Conservation (phyloP, 148 eudicot species). For the Hydrangea macrophylla region DNA sequence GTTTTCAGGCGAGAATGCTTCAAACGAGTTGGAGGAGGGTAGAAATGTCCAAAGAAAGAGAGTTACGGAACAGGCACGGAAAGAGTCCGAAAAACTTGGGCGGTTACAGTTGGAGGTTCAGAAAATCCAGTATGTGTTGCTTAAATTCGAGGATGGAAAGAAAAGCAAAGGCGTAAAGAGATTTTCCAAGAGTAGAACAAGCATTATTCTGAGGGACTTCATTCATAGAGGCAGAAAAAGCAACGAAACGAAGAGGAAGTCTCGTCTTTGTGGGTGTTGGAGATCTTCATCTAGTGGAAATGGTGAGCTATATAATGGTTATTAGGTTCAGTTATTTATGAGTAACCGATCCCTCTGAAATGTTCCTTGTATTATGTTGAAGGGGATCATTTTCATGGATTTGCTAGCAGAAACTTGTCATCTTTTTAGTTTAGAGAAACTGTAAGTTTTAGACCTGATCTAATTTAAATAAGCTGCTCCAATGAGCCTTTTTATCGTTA, state of each 20-base stretch:
- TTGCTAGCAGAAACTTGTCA: slow-evolving; percentile 8
- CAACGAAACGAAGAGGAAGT: slow-evolving; percentile 51
- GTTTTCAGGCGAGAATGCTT: slow-evolving; percentile 21
- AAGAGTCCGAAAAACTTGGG: slow-evolving; percentile 70
- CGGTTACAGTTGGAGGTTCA: slow-evolving; percentile 72
- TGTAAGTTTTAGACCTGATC: slow-evolving; percentile 21
- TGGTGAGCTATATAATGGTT: slow-evolving; percentile 15
- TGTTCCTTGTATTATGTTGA: slow-evolving; percentile 8
- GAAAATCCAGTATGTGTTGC: slow-evolving; percentile 53
- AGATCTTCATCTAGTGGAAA: slow-evolving; percentile 33
- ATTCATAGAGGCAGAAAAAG: slow-evolving; percentile 49
- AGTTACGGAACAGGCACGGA: slow-evolving; percentile 55
- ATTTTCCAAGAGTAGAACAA: slow-evolving; percentile 45
- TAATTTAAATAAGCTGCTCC: slow-evolving; percentile 19
- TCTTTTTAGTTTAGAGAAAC: slow-evolving; percentile 9
- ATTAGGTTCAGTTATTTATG: not conserved
- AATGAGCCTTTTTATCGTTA: not conserved
- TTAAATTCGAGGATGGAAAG: slow-evolving; percentile 61
- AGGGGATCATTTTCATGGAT: slow-evolving; percentile 12
- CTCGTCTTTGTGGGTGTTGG: slow-evolving; percentile 68
- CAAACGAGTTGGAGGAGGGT: slow-evolving; percentile 36
- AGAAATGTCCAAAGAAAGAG: slow-evolving; percentile 31
- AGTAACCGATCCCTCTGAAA: slow-evolving; percentile 7
- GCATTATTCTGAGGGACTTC: slow-evolving; percentile 56
- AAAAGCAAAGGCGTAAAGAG: slow-evolving; percentile 43